Percentiles rank a stretch among this genome's conserved stretches.
Conservation (phyloP, 495 filamentous ascomycete species). For the Penicillium coprophilum region DNA sequence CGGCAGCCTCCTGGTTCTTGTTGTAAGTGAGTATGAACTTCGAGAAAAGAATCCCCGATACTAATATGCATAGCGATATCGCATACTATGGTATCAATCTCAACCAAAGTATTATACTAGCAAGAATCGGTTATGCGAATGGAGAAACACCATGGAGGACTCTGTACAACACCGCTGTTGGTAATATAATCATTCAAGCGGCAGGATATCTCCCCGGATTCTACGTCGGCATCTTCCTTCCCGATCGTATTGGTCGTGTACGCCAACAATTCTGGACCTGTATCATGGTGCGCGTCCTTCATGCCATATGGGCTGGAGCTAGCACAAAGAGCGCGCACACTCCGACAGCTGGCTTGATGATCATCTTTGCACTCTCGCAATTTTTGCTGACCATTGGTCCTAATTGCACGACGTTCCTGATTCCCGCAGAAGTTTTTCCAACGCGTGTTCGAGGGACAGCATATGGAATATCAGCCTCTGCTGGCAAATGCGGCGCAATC, state of each 20-base stretch:
- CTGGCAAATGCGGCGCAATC: conserved; percentile 30
- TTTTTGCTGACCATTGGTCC: conserved; percentile 31
- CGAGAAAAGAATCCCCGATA: neutral
- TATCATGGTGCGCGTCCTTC: conserved; percentile 28
- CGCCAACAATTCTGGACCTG: conserved; percentile 34
- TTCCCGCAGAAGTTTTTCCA: conserved; percentile 31
- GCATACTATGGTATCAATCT: conserved; percentile 43
- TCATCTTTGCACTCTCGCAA: conserved; percentile 31
- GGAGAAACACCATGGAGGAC: conserved; percentile 32
- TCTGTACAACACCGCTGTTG: conserved; percentile 33
- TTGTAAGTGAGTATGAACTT: conserved; percentile 14
- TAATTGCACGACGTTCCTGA: conserved; percentile 34
- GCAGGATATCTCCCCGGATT: conserved; percentile 40
- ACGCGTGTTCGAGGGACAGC: conserved; percentile 30
- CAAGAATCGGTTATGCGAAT: conserved; percentile 32
- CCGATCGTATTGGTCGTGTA: conserved; percentile 32
- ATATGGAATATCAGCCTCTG: conserved; percentile 28
- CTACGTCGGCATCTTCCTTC: conserved; percentile 36
- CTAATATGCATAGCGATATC: conserved; percentile 26
- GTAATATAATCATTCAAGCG: conserved; percentile 36
- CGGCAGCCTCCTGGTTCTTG: conserved; percentile 25
- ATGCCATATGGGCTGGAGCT: conserved; percentile 35
- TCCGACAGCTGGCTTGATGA: conserved; percentile 32
- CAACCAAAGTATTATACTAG: conserved; percentile 37
- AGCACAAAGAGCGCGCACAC: conserved; percentile 26